These are phyloP conservation scores for Talaromyces liani DNA, from an alignment of 495 filamentous ascomycete species.

Conservation along the genomic window DNA sequence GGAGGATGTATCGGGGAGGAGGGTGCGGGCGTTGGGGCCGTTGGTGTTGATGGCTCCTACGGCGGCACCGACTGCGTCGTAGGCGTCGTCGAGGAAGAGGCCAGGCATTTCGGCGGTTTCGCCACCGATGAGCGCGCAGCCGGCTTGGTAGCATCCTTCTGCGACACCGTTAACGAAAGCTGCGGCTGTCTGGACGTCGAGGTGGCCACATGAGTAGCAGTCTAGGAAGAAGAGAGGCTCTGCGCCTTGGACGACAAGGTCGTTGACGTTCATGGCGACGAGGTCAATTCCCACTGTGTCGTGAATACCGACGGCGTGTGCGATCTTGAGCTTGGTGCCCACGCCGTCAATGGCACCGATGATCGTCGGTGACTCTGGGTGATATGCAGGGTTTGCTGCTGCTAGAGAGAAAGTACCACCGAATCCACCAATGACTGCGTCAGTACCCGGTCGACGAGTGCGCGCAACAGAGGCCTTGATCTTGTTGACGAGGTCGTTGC, in stretches of 20 bases:
- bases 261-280: slow-evolving; percentile 98
- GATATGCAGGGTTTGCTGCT: slow-evolving; percentile 60
- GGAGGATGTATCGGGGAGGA: slow-evolving; percentile 64
- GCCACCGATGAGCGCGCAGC: slow-evolving; percentile 86
- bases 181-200: slow-evolving; percentile 68
- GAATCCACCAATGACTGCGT: slow-evolving; percentile 90
- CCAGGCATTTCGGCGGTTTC: slow-evolving; percentile 98
- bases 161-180: slow-evolving; percentile 84
- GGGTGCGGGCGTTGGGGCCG: slow-evolving; percentile 42
- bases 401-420: slow-evolving; percentile 81
- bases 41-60: slow-evolving; percentile 67
- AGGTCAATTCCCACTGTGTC: slow-evolving; percentile 92
- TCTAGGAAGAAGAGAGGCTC: slow-evolving; percentile 93
- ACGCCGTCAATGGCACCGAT: slow-evolving; percentile 93
- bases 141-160: slow-evolving; percentile 69
- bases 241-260: slow-evolving; percentile 90
- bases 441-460: slow-evolving; percentile 75
- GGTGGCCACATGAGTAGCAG: slow-evolving; percentile 84
- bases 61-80: slow-evolving; percentile 84
- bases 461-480: slow-evolving; percentile 79
- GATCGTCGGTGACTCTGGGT: slow-evolving; percentile 61
- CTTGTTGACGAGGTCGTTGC: slow-evolving; percentile 79
- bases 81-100: slow-evolving; percentile 74
- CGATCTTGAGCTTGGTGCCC: slow-evolving; percentile 93
- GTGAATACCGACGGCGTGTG: slow-evolving; percentile 79